A percentile compares a stretch with the other conserved stretches of the same genome.
Evolutionary conservation across 2,329 filamentous ascomycete species (phyloP).

Genomic region (Fonsecaea pedrosoi): DNA sequence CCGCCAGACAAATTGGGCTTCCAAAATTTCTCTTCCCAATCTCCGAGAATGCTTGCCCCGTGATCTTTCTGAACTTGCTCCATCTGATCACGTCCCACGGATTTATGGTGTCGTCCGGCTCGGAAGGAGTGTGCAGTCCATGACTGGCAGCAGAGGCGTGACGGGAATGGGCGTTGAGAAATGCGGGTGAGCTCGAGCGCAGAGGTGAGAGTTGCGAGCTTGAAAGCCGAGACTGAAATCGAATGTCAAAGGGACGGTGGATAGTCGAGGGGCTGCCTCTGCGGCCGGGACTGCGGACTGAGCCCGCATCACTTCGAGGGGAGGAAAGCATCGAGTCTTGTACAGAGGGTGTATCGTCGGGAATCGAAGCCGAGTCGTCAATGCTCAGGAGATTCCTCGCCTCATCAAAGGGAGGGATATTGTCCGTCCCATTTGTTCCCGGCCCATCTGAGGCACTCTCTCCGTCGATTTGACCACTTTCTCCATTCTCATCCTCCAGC

Average conservation of each 20-base stretch:
- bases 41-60: slow-evolving; percentile 89
- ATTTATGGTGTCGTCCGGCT: slow-evolving; percentile 73
- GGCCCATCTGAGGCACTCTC: slow-evolving; percentile 3
- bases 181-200: slow-evolving; percentile 77
- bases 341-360: slow-evolving; percentile 83
- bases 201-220: slow-evolving; percentile 63
- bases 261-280: slow-evolving; percentile 78
- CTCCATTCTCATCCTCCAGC: slow-evolving; percentile 33
- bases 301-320: slow-evolving; percentile 41
- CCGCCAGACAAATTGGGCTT: slow-evolving; percentile 83
- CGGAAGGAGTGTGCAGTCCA: slow-evolving; percentile 61
- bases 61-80: slow-evolving; percentile 91
- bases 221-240: slow-evolving; percentile 87
- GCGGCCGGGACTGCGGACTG: slow-evolving; percentile 63
- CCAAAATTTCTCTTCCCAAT: slow-evolving; percentile 91
- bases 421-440: slow-evolving; percentile 18
- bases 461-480: slow-evolving; percentile 34
- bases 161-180: slow-evolving; percentile 77
- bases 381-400: slow-evolving; percentile 51
- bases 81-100: slow-evolving; percentile 98
- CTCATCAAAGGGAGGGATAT: slow-evolving; percentile 7
- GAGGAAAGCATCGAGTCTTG: slow-evolving; percentile 67
- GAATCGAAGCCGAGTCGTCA: slow-evolving; percentile 75
- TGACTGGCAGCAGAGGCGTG: slow-evolving; percentile 80
- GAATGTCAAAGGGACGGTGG: slow-evolving; percentile 89